phyloP scores from a whole-genome alignment of 306 rosid species.

The Senna siamea region DNA sequence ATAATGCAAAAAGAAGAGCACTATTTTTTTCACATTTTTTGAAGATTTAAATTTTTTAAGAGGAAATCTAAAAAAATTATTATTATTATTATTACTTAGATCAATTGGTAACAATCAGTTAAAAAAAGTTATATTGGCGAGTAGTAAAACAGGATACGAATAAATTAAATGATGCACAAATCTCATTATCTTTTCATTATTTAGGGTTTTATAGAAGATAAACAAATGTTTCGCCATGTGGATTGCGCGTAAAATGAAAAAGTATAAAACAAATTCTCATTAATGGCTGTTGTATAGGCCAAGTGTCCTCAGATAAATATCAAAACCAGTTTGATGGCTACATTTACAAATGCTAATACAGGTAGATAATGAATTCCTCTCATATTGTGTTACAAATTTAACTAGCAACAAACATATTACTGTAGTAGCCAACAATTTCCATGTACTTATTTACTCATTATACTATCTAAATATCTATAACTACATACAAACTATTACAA shows the following conservation, averaged over 20 bases:
- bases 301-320: not conserved
- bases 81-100: no score
- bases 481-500: constrained; percentile 22
- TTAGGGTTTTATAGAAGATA: not conserved
- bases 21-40: no score
- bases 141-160: no score
- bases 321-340: not conserved
- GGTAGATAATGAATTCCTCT: not conserved
- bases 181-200: not conserved
- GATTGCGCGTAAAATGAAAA: not conserved
- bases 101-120: no score
- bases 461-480: constrained; percentile 9
- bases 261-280: not conserved
- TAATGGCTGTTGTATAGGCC: not conserved
- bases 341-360: not conserved
- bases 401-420: constrained; percentile 14
- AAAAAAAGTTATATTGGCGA: no score
- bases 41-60: no score
- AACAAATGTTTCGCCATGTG: not conserved
- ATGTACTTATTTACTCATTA: constrained; percentile 23
- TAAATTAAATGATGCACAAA: not conserved
- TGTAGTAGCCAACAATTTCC: constrained; percentile 8
- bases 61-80: no score
- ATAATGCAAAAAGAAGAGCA: no score
- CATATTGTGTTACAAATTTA: not conserved